phyloP scores from a whole-genome alignment of 2,329 filamentous ascomycete genomes.

The Botrytis tulipae region DNA sequence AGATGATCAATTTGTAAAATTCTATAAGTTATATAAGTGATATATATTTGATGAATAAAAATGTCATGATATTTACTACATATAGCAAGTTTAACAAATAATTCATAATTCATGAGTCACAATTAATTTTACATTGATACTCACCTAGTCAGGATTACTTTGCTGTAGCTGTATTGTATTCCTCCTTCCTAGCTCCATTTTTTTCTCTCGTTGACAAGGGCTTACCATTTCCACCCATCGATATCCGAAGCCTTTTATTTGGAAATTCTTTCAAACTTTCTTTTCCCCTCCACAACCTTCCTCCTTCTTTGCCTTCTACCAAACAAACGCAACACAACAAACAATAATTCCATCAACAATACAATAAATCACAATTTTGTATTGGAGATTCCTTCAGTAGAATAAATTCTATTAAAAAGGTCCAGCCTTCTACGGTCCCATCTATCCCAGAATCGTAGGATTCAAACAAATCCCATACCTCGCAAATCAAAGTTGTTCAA shows the following conservation, averaged over 20 bases:
- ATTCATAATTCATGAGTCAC: background rate
- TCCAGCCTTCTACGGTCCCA: background rate
- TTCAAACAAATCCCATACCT: no score
- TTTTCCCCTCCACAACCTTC: conserved; percentile 1
- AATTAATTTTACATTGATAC: background rate
- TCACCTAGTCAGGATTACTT: background rate
- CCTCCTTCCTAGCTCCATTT: background rate
- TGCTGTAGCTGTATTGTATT: background rate
- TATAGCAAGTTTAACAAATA: background rate
- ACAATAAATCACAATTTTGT: background rate
- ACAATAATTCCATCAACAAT: conserved; percentile 5
- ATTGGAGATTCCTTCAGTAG: conserved; percentile 1
- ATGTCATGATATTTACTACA: background rate
- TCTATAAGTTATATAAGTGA: no score
- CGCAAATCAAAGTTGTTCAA: background rate
- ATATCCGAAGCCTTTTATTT: conserved; percentile 15
- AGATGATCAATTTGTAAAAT: background rate
- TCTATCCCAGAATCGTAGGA: background rate
- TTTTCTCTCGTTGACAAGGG: background rate
- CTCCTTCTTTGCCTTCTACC: conserved; percentile 14
- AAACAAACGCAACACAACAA: background rate
- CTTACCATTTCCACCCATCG: background rate
- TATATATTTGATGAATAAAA: background rate
- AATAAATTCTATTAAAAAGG: background rate
- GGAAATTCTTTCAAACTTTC: conserved; percentile 15